Base-by-base conservation (phyloP, 176 grass and related monocot species). In the Carex pumila region DNA sequence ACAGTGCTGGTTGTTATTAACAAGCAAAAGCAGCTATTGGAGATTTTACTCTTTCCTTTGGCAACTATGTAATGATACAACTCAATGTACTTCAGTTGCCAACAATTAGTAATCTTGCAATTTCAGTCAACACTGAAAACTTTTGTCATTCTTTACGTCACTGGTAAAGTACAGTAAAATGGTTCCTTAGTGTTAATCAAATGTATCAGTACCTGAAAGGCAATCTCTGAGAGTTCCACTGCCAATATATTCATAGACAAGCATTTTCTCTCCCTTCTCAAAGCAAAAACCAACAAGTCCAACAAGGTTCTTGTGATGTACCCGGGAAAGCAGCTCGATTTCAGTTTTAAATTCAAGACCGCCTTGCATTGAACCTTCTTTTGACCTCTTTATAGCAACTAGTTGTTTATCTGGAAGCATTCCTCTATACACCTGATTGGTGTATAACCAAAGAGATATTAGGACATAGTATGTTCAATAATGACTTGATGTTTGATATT, bases 261-360 rank as follows among this genome's bases (percentile, higher is more conserved):
- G 88, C 89, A 95, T 95, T 87, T 72, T 86, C 77, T 98, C 92
- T 0, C 87, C 88, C 84, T 98, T 94, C 36, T 95, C 92, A 18
- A 93, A 95, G 88, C 95, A 95, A 87, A 98, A 98, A 56, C 95
- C 92, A 6, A 98, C 91, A 29, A 95, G 89, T 72, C 81, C 84
- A 21, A 98, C 92, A 59, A 98, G 84, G 57, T 98, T 98, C 64
- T 88, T 95, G 86, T 95, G 95, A 84, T 98, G 95, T 31, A 98
- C 95, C 25, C 92, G 89, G 0, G 92, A 93, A 79, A 98, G 89
- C 30, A 98, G 84, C 84, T 98, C 92, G 22, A 98, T 94, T 91
- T 98, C 95, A 66, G 91, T 95, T 78, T 95, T 95, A 91, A 98
- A 95, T 70, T 98, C 95, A 69, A 90, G 86, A 21, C 89, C 89